Percentiles rank a stretch among this genome's conserved stretches.
phyloP scores from a whole-genome alignment of 495 filamentous ascomycete species.

The Pseudoneurospora amorphoporcata region DNA sequence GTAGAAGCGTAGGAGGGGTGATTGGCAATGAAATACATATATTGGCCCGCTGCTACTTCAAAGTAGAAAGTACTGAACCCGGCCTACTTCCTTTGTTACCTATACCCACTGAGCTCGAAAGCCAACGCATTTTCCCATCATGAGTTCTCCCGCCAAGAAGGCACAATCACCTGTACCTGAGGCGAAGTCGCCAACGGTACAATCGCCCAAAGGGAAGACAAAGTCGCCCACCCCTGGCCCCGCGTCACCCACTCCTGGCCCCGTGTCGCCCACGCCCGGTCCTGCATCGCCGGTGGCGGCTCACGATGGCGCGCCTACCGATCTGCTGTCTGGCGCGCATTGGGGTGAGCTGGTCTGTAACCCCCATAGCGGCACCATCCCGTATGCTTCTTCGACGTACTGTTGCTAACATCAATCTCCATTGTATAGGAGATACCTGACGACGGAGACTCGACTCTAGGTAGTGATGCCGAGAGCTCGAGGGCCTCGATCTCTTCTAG shows the following conservation, averaged over 20 bases:
- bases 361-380: too few relatives aligned
- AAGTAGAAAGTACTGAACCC: neutral
- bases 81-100: neutral
- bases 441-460: slow-evolving; percentile 29
- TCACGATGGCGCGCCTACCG: neutral
- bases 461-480: slow-evolving; percentile 17
- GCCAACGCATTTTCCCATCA: neutral
- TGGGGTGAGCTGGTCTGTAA: neutral
- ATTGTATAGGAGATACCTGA: neutral
- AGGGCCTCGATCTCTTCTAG: slow-evolving; percentile 23
- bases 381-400: neutral
- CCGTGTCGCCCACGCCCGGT: too few relatives aligned
- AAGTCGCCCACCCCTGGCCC: neutral
- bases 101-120: neutral
- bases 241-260: neutral
- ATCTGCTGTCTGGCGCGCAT: neutral
- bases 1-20: neutral
- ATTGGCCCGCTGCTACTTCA: neutral
- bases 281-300: neutral
- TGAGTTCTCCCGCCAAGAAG: neutral
- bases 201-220: neutral
- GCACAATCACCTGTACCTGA: neutral
- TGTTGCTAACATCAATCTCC: neutral
- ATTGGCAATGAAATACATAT: neutral
- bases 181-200: neutral